Evolutionary conservation across 106 monocot species (phyloP).

Genomic region (Acorus gramineus): DNA sequence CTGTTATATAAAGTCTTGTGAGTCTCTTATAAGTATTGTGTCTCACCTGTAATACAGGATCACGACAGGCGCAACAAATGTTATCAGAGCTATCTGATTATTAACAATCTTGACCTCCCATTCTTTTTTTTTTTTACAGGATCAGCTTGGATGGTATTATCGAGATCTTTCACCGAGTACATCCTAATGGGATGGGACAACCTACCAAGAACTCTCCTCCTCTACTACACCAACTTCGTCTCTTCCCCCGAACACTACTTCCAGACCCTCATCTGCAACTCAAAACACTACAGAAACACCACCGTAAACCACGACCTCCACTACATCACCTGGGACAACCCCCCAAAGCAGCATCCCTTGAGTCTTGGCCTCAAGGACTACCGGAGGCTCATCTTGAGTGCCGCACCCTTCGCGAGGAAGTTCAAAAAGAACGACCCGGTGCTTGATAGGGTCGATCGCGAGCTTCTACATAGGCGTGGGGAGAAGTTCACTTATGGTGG

Average conservation of each 20-base stretch:
- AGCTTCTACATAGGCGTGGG: conserved; percentile 33
- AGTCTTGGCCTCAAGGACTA: conserved; percentile 46
- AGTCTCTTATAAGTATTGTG: too few relatives aligned
- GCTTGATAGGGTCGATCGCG: conserved; percentile 69
- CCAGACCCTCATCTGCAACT: conserved; percentile 85
- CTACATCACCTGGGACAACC: conserved; percentile 71
- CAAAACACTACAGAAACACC: conserved; percentile 36
- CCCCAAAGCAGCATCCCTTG: conserved; percentile 79
- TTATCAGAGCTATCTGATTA: background rate
- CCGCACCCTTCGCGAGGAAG: conserved; percentile 61
- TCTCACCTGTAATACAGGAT: too few relatives aligned
- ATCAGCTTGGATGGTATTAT: conserved; percentile 79
- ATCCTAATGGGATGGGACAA: conserved; percentile 68
- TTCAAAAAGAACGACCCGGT: conserved; percentile 69
- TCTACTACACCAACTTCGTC: conserved; percentile 90
- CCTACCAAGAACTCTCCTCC: conserved; percentile 82
- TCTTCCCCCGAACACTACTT: conserved; percentile 88
- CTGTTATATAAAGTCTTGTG: too few relatives aligned
- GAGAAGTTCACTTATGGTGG: conserved; percentile 54
- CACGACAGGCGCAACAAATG: background rate
- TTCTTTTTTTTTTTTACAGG: conserved; percentile 25
- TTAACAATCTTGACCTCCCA: background rate
- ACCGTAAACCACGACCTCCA: conserved; percentile 81
- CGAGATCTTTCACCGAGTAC: conserved; percentile 77
- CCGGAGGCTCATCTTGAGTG: conserved; percentile 49